Evolutionary conservation across 2,329 filamentous ascomycete species (phyloP).

Genomic region (Bisporella sp.): DNA sequence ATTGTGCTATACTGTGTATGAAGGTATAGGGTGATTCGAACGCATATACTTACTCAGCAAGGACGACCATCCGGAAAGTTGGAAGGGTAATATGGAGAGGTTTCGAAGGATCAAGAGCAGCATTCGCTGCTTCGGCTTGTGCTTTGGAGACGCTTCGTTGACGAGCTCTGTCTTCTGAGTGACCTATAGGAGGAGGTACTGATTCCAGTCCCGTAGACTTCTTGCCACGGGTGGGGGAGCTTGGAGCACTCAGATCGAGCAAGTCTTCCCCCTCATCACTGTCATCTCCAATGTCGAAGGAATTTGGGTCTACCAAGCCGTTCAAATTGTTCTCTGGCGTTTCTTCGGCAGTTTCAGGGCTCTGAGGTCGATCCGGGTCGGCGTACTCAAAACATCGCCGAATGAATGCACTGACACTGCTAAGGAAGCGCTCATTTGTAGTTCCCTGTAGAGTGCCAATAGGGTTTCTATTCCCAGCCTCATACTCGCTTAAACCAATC

Average conservation of each 20-base stretch:
- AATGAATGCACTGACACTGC: constrained; percentile 93
- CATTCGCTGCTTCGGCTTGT: constrained; percentile 73
- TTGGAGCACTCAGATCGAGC: constrained; percentile 45
- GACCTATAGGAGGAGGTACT: neutral
- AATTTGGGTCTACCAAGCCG: constrained; percentile 32
- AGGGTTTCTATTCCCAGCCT: constrained; percentile 29
- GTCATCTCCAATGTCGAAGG: constrained; percentile 73
- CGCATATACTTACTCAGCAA: constrained; percentile 55
- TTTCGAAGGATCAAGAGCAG: constrained; percentile 84
- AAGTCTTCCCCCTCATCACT: constrained; percentile 56
- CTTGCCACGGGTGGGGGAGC: constrained; percentile 33
- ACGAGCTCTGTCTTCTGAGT: neutral
- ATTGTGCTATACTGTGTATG: too few species aligned
- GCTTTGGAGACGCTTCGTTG: constrained; percentile 48
- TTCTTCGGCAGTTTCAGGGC: constrained; percentile 32
- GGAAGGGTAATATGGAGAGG: constrained; percentile 93
- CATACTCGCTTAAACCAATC: constrained; percentile 41
- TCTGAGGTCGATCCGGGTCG: constrained; percentile 75
- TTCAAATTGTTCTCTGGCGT: constrained; percentile 27
- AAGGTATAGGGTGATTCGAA: too few species aligned
- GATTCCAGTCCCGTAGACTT: constrained; percentile 8
- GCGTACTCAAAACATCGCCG: constrained; percentile 96
- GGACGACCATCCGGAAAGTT: constrained; percentile 96
- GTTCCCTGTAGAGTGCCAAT: constrained; percentile 39
- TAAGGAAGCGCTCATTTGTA: constrained; percentile 81